Percentiles rank a stretch among this genome's conserved stretches.
Evolutionary conservation across 1,139 yeast genomes (phyloP).

Genomic region (Debaryomyces sp.): DNA sequence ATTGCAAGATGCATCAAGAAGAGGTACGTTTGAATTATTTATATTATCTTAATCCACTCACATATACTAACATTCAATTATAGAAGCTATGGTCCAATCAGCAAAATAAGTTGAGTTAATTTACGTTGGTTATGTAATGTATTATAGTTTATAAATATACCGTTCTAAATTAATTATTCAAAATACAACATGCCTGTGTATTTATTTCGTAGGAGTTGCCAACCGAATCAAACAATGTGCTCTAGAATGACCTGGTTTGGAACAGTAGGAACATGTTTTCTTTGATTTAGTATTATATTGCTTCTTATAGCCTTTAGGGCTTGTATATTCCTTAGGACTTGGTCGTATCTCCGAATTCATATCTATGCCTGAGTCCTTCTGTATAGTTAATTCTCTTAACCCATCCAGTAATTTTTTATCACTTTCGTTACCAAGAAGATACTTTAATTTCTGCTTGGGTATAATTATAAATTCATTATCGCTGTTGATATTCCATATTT

Average conservation of each 20-base stretch:
- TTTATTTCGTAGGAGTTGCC: constrained; percentile 19
- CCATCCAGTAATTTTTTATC: not conserved
- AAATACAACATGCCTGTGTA: not conserved
- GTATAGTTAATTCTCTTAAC: not conserved
- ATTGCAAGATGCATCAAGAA: constrained; percentile 95
- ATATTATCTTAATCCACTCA: constrained; percentile 4
- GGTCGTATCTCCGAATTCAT: not conserved
- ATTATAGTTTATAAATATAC: constrained; percentile 5
- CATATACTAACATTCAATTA: constrained; percentile 33
- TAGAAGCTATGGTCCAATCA: constrained; percentile 66
- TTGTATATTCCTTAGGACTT: not conserved
- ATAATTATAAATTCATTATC: constrained; percentile 29
- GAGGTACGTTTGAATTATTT: constrained; percentile 55
- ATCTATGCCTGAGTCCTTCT: not conserved
- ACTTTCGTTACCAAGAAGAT: constrained; percentile 1
- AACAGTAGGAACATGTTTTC: constrained; percentile 55
- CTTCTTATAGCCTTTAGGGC: not conserved
- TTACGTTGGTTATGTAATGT: constrained; percentile 4
- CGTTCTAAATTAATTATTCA: not conserved
- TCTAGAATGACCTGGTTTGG: constrained; percentile 56
- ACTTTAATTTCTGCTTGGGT: constrained; percentile 22
- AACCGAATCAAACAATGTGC: constrained; percentile 55
- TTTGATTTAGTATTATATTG: constrained; percentile 22
- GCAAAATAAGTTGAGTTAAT: constrained; percentile 40
- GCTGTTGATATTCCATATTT: constrained; percentile 18